Evolutionary conservation across 139 green algal genomes (phyloP), one percentile per base, ranked within the genome.

Genomic region (Zygnema cylindricum): DNA sequence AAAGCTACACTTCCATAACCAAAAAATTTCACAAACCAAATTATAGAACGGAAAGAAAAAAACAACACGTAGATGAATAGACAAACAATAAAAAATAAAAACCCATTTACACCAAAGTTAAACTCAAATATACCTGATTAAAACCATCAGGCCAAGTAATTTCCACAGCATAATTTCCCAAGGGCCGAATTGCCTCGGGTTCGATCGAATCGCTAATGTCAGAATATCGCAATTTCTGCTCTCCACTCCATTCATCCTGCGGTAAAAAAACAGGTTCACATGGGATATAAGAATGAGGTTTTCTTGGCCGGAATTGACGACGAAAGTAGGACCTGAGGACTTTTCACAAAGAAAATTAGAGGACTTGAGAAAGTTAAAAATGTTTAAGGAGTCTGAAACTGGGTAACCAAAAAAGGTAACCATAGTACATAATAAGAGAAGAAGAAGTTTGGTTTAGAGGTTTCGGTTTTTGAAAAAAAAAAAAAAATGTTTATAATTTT

Each of bases 121-220:
- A 81, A 38, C 36, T 21, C 2, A 49, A 84, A 54, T 49, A 55
- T 41, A 93, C 92, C 83, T 94, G 92, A 57, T 55, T 93, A 55
- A 94, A 87, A 1, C 92, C 91, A 63, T 94, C 92, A 1, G 85
- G 85, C 93, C 93, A 95, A 43, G 82, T 84, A 76, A 96, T 95
- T 91, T 96, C 94, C 55, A 98, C 95, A 1, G 97, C 97, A 86
- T 99, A 99, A 93, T 99, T 99, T 41, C 97, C 97, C 16, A 99
- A 85, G 0, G 95, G 93, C 43, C 92, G 88, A 39, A 99, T 90
- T 7, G 81, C 57, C 30, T 93, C 43, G 0, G 96, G 96, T 76
- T 88, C 83, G 1, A 98, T 93, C 85, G 95, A 93, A 32, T 98
- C 94, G 0, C 93, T 89, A 0, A 98, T 91, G 39, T 92, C 88